phyloP scores from a whole-genome alignment of 1,284 basidiomycete species.

The Pterulicium gracile region DNA sequence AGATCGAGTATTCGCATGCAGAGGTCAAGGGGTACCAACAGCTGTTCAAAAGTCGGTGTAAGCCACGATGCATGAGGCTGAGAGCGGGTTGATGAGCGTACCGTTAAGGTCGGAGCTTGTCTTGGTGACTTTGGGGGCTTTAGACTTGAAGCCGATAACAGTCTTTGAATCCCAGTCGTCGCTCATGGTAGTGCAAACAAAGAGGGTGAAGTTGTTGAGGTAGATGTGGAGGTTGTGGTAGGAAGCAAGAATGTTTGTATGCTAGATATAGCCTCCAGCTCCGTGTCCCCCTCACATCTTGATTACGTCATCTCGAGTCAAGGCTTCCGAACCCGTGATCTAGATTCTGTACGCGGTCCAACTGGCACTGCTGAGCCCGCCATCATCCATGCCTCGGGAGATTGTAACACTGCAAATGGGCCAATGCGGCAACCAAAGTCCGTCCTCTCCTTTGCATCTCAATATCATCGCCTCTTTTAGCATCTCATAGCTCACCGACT shows the following conservation, averaged over 20 bases:
- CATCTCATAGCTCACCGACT: slow-evolving; percentile 6
- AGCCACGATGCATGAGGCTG: slow-evolving; percentile 8
- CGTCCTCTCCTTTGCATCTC: slow-evolving; percentile 14
- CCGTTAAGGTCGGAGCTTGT: slow-evolving; percentile 65
- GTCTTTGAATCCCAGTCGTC: slow-evolving; percentile 65
- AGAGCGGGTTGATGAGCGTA: slow-evolving; percentile 24
- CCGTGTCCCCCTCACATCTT: slow-evolving; percentile 1
- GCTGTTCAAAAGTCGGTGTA: slow-evolving; percentile 21
- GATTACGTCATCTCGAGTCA: no score
- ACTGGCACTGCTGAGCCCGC: no score
- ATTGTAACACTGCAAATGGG: slow-evolving; percentile 85
- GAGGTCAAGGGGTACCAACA: slow-evolving; percentile 26
- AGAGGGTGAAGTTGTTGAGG: slow-evolving; percentile 10
- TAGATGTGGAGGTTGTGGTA: slow-evolving; percentile 5
- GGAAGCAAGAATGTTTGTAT: slow-evolving; percentile 1
- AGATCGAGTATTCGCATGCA: background rate
- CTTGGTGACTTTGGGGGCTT: slow-evolving; percentile 59
- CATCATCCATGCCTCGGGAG: slow-evolving; percentile 66
- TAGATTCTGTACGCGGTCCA: no score
- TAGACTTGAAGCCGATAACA: slow-evolving; percentile 70
- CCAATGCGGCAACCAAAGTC: slow-evolving; percentile 96
- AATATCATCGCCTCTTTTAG: slow-evolving; percentile 13
- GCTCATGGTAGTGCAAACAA: slow-evolving; percentile 31
- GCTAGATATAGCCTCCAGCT: background rate
- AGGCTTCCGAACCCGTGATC: no score